These are phyloP conservation scores for Suhomyces pyralidae DNA, from an alignment of 805 yeast genomes.

Conservation along the genomic window DNA sequence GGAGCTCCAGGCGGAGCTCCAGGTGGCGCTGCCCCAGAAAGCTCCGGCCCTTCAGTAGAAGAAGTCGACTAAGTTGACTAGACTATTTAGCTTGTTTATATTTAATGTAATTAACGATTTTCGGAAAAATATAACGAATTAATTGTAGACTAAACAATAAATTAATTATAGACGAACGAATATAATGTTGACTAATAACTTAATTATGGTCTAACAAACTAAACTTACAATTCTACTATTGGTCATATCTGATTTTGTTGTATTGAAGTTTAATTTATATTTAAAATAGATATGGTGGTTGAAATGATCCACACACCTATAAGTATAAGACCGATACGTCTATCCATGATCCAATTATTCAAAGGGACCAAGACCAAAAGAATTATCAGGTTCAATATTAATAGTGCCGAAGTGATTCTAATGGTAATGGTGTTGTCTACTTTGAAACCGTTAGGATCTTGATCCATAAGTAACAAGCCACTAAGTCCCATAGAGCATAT, in stretches of 20 bases:
- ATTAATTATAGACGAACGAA: too few relatives aligned
- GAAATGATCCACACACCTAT: conserved; percentile 30
- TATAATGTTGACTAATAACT: too few relatives aligned
- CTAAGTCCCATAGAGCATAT: conserved; percentile 79
- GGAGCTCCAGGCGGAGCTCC: conserved; percentile 32
- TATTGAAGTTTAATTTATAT: too few relatives aligned
- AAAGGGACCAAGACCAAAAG: conserved; percentile 18
- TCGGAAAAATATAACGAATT: too few relatives aligned
- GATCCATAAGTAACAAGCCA: conserved; percentile 40
- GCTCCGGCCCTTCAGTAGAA: conserved; percentile 41
- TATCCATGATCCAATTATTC: conserved; percentile 32
- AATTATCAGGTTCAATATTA: conserved; percentile 20
- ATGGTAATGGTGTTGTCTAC: conserved; percentile 20
- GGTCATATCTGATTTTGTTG: too few relatives aligned
- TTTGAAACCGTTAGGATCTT: conserved; percentile 9
- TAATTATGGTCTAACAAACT: too few relatives aligned
- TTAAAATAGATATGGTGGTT: conserved; percentile 24
- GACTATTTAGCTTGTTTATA: neutral
- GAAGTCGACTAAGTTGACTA: conserved; percentile 31
- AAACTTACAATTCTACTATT: too few relatives aligned
- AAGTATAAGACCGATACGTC: conserved; percentile 29
- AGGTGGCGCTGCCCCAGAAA: conserved; percentile 16
- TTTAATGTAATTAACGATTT: neutral
- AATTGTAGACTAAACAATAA: too few relatives aligned
- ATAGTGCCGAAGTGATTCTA: conserved; percentile 16